Conservation (phyloP, 768 basidiomycete species). For the Tricholoma bakamatsutake region DNA sequence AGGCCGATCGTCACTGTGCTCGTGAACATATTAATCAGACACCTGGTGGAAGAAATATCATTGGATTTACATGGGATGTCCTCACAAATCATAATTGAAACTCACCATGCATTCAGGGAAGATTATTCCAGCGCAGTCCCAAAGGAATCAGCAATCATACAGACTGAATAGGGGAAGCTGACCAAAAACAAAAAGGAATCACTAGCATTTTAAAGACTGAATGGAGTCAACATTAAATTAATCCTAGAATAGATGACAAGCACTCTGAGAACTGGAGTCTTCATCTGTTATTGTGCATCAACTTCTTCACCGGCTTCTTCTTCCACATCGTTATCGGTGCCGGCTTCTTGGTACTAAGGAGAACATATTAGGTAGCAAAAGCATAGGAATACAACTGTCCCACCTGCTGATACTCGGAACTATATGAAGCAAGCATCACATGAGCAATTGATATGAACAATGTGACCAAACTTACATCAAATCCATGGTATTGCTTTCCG, state of each 20-base stretch:
- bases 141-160: background rate
- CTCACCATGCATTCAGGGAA: no score
- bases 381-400: constrained; percentile 5
- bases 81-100: background rate
- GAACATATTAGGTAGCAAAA: background rate
- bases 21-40: no score
- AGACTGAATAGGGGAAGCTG: background rate
- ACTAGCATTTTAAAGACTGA: background rate
- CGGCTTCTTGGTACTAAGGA: constrained; percentile 57
- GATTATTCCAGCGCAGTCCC: no score
- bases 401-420: constrained; percentile 88
- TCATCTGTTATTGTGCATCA: constrained; percentile 12
- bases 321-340: constrained; percentile 36
- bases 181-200: background rate
- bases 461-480: constrained; percentile 54
- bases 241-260: constrained; percentile 5
- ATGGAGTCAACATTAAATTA: constrained; percentile 6
- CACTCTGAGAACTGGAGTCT: background rate
- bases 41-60: no score
- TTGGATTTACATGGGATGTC: no score
- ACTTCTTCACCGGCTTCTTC: constrained; percentile 29
- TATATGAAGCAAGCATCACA: constrained; percentile 17
- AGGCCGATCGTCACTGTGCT: no score
- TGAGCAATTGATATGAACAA: background rate
- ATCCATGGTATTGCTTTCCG: constrained; percentile 78